Evolutionary conservation across 192 early-diverging fungal species (phyloP).

Genomic region (Linnemannia hyalina): DNA sequence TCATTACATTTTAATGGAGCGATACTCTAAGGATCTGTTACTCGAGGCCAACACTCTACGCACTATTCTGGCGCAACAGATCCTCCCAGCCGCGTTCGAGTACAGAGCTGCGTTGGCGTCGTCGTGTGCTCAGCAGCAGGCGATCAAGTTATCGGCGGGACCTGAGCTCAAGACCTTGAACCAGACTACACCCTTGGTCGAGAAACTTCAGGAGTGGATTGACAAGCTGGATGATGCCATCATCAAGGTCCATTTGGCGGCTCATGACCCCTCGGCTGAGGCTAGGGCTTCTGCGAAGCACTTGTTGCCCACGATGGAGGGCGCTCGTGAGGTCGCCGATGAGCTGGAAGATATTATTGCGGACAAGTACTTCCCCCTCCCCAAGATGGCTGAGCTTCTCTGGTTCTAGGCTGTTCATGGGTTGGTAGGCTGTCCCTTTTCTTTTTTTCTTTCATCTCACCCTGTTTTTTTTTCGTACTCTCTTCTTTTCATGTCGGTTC

Average conservation of each 20-base stretch:
- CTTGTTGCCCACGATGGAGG: slow-evolving; percentile 79
- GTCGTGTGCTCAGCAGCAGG: slow-evolving; percentile 77
- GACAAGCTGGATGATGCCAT: slow-evolving; percentile 68
- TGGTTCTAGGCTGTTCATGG: slow-evolving; percentile 23
- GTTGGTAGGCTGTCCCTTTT: background rate
- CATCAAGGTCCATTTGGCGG: slow-evolving; percentile 61
- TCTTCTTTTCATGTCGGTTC: background rate
- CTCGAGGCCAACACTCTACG: slow-evolving; percentile 92
- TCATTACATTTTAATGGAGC: slow-evolving; percentile 95
- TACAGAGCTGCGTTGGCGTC: slow-evolving; percentile 91
- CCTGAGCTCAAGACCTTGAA: slow-evolving; percentile 81
- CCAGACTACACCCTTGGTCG: slow-evolving; percentile 70
- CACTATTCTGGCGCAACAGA: slow-evolving; percentile 80
- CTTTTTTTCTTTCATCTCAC: background rate
- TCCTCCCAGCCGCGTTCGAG: slow-evolving; percentile 87
- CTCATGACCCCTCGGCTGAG: slow-evolving; percentile 67
- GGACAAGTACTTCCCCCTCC: slow-evolving; percentile 96
- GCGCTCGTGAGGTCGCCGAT: slow-evolving; percentile 77
- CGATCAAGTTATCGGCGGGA: slow-evolving; percentile 57
- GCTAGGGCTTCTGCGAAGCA: slow-evolving; percentile 70
- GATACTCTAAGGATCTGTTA: slow-evolving; percentile 94
- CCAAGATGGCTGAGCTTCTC: slow-evolving; percentile 95
- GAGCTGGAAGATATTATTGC: slow-evolving; percentile 80
- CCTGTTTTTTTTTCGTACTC: background rate
- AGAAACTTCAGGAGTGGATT: slow-evolving; percentile 64